Conservation (phyloP, 306 rosid species). For the Prunus fruticosa region DNA sequence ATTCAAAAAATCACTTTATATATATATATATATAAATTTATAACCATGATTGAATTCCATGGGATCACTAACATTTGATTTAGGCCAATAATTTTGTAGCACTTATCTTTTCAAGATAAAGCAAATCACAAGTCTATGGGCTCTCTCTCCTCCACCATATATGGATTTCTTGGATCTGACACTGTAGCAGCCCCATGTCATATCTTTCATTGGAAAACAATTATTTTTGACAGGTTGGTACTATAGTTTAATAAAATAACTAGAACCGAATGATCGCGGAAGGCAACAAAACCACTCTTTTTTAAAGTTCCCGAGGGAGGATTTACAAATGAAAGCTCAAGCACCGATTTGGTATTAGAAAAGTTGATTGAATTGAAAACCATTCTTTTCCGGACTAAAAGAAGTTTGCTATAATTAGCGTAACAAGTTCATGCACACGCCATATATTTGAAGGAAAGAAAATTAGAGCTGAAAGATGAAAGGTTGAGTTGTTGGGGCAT, state of each 20-base stretch:
- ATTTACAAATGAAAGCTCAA: background rate
- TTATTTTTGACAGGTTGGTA: conserved; percentile 38
- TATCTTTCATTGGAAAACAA: conserved; percentile 34
- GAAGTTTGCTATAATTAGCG: background rate
- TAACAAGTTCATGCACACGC: background rate
- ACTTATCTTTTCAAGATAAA: background rate
- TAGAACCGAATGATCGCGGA: conserved; percentile 13
- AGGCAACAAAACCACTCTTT: conserved; percentile 4
- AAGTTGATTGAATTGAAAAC: background rate
- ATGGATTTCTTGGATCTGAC: conserved; percentile 62
- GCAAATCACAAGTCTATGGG: background rate
- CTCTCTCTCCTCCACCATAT: background rate
- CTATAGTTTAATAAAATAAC: background rate
- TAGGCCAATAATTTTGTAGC: conserved; percentile 19
- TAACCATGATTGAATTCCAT: background rate
- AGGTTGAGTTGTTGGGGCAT: too few relatives aligned
- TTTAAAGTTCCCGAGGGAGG: conserved; percentile 7
- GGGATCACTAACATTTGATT: conserved; percentile 33
- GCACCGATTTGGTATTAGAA: background rate
- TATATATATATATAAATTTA: background rate
- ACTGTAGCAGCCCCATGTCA: conserved; percentile 55
- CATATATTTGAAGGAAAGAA: background rate
- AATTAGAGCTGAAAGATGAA: background rate
- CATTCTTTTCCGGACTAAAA: background rate
- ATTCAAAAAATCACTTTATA: too few relatives aligned